A percentile compares a stretch with the other conserved stretches of the same genome.
Conservation (phyloP, 768 basidiomycete genomes). For the Brasilioporus rufonigricans region DNA sequence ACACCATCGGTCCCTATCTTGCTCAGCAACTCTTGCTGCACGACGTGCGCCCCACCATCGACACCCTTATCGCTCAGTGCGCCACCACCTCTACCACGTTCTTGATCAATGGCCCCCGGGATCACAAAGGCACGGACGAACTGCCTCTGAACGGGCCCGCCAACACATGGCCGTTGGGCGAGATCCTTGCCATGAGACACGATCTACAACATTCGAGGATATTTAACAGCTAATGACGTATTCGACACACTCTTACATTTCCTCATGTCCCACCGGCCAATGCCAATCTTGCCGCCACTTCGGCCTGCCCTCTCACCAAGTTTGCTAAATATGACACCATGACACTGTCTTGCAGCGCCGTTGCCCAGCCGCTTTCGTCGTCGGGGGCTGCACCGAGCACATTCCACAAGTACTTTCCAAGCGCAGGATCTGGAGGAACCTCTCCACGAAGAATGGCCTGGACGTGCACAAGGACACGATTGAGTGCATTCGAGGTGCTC, state of each 20-base stretch:
- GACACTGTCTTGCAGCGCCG: conserved; percentile 83
- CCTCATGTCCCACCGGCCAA: conserved; percentile 48
- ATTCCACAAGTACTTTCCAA: conserved; percentile 91
- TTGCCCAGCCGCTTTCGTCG: conserved; percentile 73
- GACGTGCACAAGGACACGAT: conserved; percentile 84
- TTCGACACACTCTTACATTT: conserved; percentile 1
- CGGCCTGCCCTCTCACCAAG: conserved; percentile 89
- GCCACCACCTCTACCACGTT: conserved; percentile 49
- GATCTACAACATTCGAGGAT: conserved; percentile 95
- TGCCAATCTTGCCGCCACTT: conserved; percentile 84
- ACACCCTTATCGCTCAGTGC: conserved; percentile 46
- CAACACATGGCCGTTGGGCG: conserved; percentile 95
- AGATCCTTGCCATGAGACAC: conserved; percentile 86
- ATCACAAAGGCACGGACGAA: conserved; percentile 10
- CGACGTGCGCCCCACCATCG: conserved; percentile 64
- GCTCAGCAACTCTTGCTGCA: conserved; percentile 86
- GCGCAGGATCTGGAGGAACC: conserved; percentile 72
- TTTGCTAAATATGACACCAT: conserved; percentile 96
- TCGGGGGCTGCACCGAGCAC: conserved; percentile 72
- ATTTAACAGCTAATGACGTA: conserved; percentile 69
- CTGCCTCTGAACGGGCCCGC: conserved; percentile 58
- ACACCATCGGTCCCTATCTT: conserved; percentile 88
- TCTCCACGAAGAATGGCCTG: conserved; percentile 77
- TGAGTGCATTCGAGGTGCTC: conserved; percentile 72
- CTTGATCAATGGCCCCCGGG: conserved; percentile 15